These are phyloP conservation scores for Paraconiothyrium sp. DNA, from an alignment of 2,329 filamentous ascomycete species.

Conservation along the genomic window DNA sequence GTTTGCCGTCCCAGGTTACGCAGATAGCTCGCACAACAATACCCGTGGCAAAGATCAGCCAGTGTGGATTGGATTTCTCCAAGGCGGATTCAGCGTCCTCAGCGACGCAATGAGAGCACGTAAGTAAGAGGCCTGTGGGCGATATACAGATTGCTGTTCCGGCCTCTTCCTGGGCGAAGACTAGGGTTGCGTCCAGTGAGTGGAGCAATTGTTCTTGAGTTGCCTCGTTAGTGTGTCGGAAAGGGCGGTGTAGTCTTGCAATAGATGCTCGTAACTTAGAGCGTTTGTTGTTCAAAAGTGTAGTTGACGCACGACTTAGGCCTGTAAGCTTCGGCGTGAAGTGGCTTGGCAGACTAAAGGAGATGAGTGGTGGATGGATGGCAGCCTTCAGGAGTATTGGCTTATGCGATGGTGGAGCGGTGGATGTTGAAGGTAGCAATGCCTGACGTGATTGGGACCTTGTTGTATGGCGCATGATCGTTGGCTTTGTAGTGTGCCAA, in stretches of 20 bases:
- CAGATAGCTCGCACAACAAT: constrained; percentile 52
- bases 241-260: not conserved
- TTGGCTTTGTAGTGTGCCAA: no score
- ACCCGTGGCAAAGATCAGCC: constrained; percentile 58
- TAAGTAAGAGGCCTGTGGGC: constrained; percentile 56
- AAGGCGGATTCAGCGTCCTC: constrained; percentile 37
- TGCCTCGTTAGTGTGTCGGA: not conserved
- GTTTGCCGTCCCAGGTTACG: constrained; percentile 53
- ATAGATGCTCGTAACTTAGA: constrained; percentile 1
- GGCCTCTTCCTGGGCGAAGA: constrained; percentile 61
- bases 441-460: constrained; percentile 13
- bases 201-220: not conserved
- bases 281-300: constrained; percentile 9
- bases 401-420: not conserved
- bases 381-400: constrained; percentile 8
- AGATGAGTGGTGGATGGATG: not conserved
- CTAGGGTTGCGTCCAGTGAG: constrained; percentile 35
- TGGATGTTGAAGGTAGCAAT: not conserved
- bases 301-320: not conserved
- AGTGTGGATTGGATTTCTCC: constrained; percentile 23
- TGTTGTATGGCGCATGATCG: constrained; percentile 9
- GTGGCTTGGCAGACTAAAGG: not conserved
- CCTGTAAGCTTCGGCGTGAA: constrained; percentile 14
- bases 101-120: constrained; percentile 62
- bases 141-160: constrained; percentile 62